A percentile compares a stretch with the other conserved stretches of the same genome.
phyloP scores from a whole-genome alignment of 257 asterid species.

The Dorcoceras hygrometricum region DNA sequence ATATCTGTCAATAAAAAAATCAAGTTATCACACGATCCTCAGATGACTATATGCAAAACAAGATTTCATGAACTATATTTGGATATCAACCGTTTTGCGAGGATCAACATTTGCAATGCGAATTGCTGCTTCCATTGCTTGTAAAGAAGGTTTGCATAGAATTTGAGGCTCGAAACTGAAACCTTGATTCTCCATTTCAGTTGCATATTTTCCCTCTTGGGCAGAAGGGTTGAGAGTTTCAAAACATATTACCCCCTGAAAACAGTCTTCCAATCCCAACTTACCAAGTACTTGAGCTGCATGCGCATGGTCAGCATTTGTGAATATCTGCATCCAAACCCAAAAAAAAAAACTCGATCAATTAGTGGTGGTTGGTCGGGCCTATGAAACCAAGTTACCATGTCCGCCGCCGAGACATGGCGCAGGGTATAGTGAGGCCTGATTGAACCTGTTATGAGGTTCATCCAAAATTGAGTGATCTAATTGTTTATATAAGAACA shows the following conservation, averaged over 20 bases:
- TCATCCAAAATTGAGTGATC: no score
- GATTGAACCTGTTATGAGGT: no score
- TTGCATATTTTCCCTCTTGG: constrained; percentile 14
- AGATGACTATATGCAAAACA: background rate
- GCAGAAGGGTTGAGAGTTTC: constrained; percentile 72
- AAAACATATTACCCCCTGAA: constrained; percentile 81
- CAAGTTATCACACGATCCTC: background rate
- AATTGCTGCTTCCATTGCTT: constrained; percentile 72
- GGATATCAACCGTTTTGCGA: constrained; percentile 52
- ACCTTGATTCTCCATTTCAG: constrained; percentile 12
- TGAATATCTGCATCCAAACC: constrained; percentile 58
- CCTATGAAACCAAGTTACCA: background rate
- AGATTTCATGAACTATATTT: background rate
- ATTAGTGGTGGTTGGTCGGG: background rate
- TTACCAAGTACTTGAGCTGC: constrained; percentile 57
- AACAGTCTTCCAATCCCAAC: constrained; percentile 80
- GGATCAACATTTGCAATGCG: constrained; percentile 69
- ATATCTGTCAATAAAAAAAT: constrained; percentile 41
- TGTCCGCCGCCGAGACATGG: no score
- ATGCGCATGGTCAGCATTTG: constrained; percentile 75
- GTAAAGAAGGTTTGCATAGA: constrained; percentile 73
- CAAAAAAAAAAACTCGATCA: constrained; percentile 21
- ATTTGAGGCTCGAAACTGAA: constrained; percentile 27
- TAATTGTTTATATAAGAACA: no score
- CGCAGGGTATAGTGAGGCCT: no score